phyloP scores from a whole-genome alignment of 106 monocot genomes.

The Triglochin maritima region DNA sequence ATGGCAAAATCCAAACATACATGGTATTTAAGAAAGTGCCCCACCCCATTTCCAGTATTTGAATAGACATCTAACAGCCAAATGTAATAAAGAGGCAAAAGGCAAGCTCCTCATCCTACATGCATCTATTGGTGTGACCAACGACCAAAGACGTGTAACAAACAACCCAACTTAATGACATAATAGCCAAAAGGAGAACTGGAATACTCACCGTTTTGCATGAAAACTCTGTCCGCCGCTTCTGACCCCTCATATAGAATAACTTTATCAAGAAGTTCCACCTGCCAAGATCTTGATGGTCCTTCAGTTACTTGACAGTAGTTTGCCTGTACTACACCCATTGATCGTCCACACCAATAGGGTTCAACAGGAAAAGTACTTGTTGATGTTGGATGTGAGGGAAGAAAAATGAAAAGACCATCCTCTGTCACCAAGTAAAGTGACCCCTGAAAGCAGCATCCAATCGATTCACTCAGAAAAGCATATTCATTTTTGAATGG shows the following conservation, averaged over 20 bases:
- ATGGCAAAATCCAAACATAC: too few species aligned
- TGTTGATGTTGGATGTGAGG: slow-evolving; percentile 51
- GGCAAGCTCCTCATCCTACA: too few species aligned
- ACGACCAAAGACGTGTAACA: too few species aligned
- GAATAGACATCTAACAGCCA: too few species aligned
- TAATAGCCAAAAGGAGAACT: too few species aligned
- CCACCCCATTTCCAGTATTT: too few species aligned
- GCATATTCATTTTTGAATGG: slow-evolving; percentile 18
- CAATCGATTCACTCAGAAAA: slow-evolving; percentile 50
- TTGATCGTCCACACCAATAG: slow-evolving; percentile 34
- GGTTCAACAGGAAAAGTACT: slow-evolving; percentile 13
- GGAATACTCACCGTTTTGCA: slow-evolving; percentile 52
- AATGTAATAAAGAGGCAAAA: too few species aligned
- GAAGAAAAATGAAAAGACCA: slow-evolving; percentile 73
- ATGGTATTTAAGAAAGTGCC: too few species aligned
- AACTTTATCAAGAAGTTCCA: slow-evolving; percentile 68
- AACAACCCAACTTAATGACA: too few species aligned
- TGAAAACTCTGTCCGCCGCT: slow-evolving; percentile 55
- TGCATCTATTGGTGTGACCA: too few species aligned
- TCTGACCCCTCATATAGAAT: slow-evolving; percentile 68
- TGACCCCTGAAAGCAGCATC: slow-evolving; percentile 61
- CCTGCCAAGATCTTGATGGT: slow-evolving; percentile 50
- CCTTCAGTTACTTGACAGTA: slow-evolving; percentile 1
- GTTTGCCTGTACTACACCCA: too few species aligned
- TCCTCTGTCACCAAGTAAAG: slow-evolving; percentile 64